Evolutionary conservation across 129 eudicot species (phyloP).

Genomic region (Saussurea involucrata): DNA sequence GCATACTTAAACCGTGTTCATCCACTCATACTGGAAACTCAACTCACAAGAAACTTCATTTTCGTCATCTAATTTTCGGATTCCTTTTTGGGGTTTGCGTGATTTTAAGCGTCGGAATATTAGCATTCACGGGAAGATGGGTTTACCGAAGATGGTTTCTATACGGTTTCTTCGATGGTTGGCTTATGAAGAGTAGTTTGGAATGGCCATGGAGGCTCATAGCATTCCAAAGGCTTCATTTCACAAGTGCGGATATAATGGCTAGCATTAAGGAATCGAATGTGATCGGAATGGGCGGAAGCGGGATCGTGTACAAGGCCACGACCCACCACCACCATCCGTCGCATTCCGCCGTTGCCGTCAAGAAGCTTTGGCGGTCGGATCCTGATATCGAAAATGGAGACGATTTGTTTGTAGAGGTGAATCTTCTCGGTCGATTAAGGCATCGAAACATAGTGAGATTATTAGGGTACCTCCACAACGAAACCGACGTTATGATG

Average conservation of each 20-base stretch:
- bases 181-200: conserved; percentile 37
- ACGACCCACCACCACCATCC: conserved; percentile 28
- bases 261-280: conserved; percentile 58
- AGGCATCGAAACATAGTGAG: conserved; percentile 68
- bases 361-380: conserved; percentile 65
- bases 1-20: conserved; percentile 51
- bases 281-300: conserved; percentile 67
- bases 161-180: conserved; percentile 44
- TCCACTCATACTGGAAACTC: conserved; percentile 5
- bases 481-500: conserved; percentile 66
- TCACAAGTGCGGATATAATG: conserved; percentile 54
- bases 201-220: conserved; percentile 79
- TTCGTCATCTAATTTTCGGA: conserved; percentile 36
- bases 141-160: conserved; percentile 51
- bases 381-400: conserved; percentile 50
- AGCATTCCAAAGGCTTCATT: conserved; percentile 59
- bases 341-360: conserved; percentile 49
- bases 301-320: conserved; percentile 71
- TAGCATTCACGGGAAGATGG: conserved; percentile 36
- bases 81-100: conserved; percentile 51
- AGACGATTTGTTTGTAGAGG: conserved; percentile 56
- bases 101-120: conserved; percentile 34
- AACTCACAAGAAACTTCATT: conserved; percentile 23
- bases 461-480: conserved; percentile 60
- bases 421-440: conserved; percentile 57